Evolutionary conservation across 2,329 filamentous ascomycete genomes (phyloP).

Genomic region (Xylariaceae sp.): DNA sequence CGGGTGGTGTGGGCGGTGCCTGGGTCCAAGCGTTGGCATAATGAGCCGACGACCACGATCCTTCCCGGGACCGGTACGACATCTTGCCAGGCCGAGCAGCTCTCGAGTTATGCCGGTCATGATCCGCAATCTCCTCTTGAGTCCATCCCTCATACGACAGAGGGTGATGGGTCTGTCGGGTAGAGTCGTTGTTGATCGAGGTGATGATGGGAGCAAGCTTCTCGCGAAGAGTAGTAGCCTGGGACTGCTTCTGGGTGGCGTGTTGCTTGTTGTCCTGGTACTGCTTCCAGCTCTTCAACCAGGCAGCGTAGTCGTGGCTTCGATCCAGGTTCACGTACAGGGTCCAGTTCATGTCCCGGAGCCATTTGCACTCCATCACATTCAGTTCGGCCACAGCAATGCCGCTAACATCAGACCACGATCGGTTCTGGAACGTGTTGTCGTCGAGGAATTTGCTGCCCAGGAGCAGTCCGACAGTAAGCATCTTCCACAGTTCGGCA

Average conservation of each 20-base stretch:
- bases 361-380: slow-evolving; percentile 80
- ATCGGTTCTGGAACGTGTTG: slow-evolving; percentile 96
- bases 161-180: slow-evolving; percentile 29
- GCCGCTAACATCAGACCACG: slow-evolving; percentile 91
- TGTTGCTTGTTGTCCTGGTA: slow-evolving; percentile 49
- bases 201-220: slow-evolving; percentile 45
- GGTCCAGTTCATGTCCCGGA: slow-evolving; percentile 74
- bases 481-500: slow-evolving; percentile 78
- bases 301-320: slow-evolving; percentile 64
- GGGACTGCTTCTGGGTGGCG: slow-evolving; percentile 34
- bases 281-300: slow-evolving; percentile 56
- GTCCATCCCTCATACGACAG: slow-evolving; percentile 43
- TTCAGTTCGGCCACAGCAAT: slow-evolving; percentile 83
- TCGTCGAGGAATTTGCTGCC: slow-evolving; percentile 96
- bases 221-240: slow-evolving; percentile 43
- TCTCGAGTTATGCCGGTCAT: slow-evolving; percentile 41
- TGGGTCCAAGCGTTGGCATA: slow-evolving; percentile 38
- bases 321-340: slow-evolving; percentile 81
- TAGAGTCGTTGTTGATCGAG: slow-evolving; percentile 41
- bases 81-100: slow-evolving; percentile 25
- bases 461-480: slow-evolving; percentile 77
- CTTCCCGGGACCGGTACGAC: slow-evolving; percentile 42
- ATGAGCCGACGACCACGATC: slow-evolving; percentile 38
- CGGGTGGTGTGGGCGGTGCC: slow-evolving; percentile 53
- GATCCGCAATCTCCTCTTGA: slow-evolving; percentile 52